These are phyloP conservation scores for Rhexocercosporidium sp. DNA, from an alignment of 2,329 filamentous ascomycete genomes.

Conservation along the genomic window DNA sequence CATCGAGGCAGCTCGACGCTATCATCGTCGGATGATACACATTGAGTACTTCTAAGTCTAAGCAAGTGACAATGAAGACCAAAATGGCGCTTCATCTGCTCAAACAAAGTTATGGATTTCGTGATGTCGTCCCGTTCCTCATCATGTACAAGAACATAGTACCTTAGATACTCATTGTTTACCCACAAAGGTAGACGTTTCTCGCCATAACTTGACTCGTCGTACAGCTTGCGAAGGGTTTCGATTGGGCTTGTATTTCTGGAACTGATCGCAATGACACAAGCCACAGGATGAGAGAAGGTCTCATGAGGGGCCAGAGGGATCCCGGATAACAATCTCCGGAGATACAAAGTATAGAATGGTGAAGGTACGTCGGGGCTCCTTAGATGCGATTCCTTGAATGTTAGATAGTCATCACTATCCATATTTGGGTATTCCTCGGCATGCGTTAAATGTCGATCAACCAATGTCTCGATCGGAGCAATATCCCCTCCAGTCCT, in stretches of 20 bases:
- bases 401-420: conserved; percentile 45
- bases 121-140: conserved; percentile 94
- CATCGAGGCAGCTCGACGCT: conserved; percentile 79
- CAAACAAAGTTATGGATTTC: conserved; percentile 87
- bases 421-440: conserved; percentile 53
- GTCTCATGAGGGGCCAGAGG: conserved; percentile 86
- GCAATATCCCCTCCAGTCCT: conserved; percentile 57
- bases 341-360: conserved; percentile 85
- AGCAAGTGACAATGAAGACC: conserved; percentile 94
- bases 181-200: conserved; percentile 82
- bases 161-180: conserved; percentile 88
- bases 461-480: conserved; percentile 80
- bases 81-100: conserved; percentile 99
- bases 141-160: conserved; percentile 96
- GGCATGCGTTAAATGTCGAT: conserved; percentile 77
- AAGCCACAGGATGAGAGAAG: conserved; percentile 92
- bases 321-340: conserved; percentile 80
- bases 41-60: conserved; percentile 81
- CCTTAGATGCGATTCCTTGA: conserved; percentile 41
- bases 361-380: conserved; percentile 61
- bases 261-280: conserved; percentile 94
- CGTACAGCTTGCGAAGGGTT: conserved; percentile 82
- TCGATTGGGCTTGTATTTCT: conserved; percentile 84
- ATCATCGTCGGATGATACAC: conserved; percentile 89
- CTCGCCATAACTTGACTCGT: conserved; percentile 79